phyloP scores from a whole-genome alignment of 2,329 filamentous ascomycete species.

The Ceratocystis papillata region DNA sequence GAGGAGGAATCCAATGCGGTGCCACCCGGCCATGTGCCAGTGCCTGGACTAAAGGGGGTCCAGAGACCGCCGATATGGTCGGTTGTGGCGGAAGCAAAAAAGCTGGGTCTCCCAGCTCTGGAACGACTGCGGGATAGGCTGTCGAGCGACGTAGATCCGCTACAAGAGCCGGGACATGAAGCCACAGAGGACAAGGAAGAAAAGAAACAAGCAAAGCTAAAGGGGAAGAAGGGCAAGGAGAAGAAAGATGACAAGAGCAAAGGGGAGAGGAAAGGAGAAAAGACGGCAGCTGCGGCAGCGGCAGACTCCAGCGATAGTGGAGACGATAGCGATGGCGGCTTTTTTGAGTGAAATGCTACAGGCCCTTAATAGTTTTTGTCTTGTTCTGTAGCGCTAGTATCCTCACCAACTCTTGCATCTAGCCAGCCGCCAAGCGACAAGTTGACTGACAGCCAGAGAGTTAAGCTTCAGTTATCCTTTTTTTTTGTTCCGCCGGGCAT shows the following conservation, averaged over 20 bases:
- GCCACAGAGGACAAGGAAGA: slow-evolving; percentile 26
- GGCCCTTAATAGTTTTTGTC: not conserved
- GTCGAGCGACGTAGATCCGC: slow-evolving; percentile 28
- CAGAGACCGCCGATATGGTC: slow-evolving; percentile 54
- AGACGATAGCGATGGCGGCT: slow-evolving; percentile 46
- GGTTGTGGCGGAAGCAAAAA: slow-evolving; percentile 53
- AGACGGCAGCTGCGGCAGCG: slow-evolving; percentile 26
- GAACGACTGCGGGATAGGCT: slow-evolving; percentile 46
- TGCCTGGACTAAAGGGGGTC: slow-evolving; percentile 13
- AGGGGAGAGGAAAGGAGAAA: slow-evolving; percentile 32
- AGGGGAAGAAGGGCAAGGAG: slow-evolving; percentile 24
- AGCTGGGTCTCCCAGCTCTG: slow-evolving; percentile 42
- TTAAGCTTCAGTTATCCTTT: too few relatives aligned
- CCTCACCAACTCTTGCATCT: not conserved
- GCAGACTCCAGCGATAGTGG: slow-evolving; percentile 33
- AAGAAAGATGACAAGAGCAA: slow-evolving; percentile 31
- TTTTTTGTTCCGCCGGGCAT: too few relatives aligned
- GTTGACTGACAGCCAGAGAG: too few relatives aligned
- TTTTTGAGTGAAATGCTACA: slow-evolving; percentile 40
- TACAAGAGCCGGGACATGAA: slow-evolving; percentile 25
- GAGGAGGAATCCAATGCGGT: slow-evolving; percentile 34
- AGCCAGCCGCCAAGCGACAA: not conserved
- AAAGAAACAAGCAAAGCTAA: slow-evolving; percentile 20
- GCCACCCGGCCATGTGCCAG: slow-evolving; percentile 35
- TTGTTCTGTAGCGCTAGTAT: not conserved